Evolutionary conservation across 2,329 filamentous ascomycete genomes (phyloP), one percentile per base, ranked within the genome.

Genomic region (Allantophomopsis cytisporea): DNA sequence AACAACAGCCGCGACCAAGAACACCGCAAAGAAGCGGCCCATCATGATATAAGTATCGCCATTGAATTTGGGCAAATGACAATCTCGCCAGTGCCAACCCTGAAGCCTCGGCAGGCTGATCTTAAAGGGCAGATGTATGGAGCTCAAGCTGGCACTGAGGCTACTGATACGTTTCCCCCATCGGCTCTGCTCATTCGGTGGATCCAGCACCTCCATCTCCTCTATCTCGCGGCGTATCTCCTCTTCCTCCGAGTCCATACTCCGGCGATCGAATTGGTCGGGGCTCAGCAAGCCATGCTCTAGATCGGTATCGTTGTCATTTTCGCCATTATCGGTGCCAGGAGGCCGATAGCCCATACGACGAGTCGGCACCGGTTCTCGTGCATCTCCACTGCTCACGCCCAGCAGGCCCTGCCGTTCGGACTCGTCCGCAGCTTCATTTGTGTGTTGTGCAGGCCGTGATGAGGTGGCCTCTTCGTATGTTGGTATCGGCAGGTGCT

Each of bases 151-250:
- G 33, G 43, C 44, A 2, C 49, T 50, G n/a, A 60, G 47, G 23
- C 47, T 55, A 2, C 50, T 54, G 42, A 61, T 55, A 7, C 57
- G 51, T 44, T 61, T 60, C 36, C 51, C 53, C 54, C 55, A 58
- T 6, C 47, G 35, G 4, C 49, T 51, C 38, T 52, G 49, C 71
- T 56, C 49, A 64, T 66, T 57, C 60, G 68, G 50, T 20, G 76
- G 75, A 49, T 93, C 86, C 51, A 86, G 73, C 33, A 93, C 75
- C 49, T 93, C 86, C 71, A 94, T 78, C 69, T 95, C 83, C 54
- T 93, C 76, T 64, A 96, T 80, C 60, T 91, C 84, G 48, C 81
- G 73, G 45, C 84, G 77, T 50, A 91, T 70, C 45, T 78, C 75
- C 23, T 73, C 75, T 37, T 66, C 65, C 47, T 83, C 71, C 23